A percentile compares a stretch with the other conserved stretches of the same genome.
Conservation (phyloP, 163 green algal genomes). For the Prototheca stagnorum region DNA sequence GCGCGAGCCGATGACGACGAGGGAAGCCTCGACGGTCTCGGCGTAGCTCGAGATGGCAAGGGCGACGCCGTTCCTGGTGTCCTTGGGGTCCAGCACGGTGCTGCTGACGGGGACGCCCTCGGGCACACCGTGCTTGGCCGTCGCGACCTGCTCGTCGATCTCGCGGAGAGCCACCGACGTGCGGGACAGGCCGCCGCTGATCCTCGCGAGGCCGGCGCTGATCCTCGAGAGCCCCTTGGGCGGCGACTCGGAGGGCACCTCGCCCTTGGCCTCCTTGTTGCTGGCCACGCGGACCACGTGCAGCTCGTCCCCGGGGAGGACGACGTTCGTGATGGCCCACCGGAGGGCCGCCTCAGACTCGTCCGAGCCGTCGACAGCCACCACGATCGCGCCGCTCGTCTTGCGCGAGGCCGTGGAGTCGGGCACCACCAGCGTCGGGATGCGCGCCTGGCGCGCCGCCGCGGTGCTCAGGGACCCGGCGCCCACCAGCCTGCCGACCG, state of each 20-base stretch:
- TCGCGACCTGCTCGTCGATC: neutral
- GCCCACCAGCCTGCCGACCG: too few species aligned
- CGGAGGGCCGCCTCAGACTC: neutral
- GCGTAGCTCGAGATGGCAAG: slow-evolving; percentile 14
- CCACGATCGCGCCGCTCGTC: too few species aligned
- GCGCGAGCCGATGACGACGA: slow-evolving; percentile 22
- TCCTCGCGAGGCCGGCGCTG: neutral
- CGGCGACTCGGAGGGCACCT: neutral
- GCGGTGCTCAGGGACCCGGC: too few species aligned
- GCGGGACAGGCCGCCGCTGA: neutral
- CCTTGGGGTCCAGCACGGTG: neutral
- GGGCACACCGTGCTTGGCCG: neutral
- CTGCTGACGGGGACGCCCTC: neutral
- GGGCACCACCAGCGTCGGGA: too few species aligned
- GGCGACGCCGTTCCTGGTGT: slow-evolving; percentile 4
- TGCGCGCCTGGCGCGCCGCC: too few species aligned
- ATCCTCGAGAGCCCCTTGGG: neutral
- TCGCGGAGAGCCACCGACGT: neutral
- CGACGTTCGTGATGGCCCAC: neutral
- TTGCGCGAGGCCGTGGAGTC: too few species aligned
- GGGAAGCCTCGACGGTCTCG: slow-evolving; percentile 5
- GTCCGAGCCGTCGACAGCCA: neutral
- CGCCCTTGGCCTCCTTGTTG: neutral
- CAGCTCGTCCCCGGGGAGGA: neutral
- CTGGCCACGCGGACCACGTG: slow-evolving; percentile 2